Base-by-base conservation (phyloP, 306 rosid species). In the Pyrus betulifolia region DNA sequence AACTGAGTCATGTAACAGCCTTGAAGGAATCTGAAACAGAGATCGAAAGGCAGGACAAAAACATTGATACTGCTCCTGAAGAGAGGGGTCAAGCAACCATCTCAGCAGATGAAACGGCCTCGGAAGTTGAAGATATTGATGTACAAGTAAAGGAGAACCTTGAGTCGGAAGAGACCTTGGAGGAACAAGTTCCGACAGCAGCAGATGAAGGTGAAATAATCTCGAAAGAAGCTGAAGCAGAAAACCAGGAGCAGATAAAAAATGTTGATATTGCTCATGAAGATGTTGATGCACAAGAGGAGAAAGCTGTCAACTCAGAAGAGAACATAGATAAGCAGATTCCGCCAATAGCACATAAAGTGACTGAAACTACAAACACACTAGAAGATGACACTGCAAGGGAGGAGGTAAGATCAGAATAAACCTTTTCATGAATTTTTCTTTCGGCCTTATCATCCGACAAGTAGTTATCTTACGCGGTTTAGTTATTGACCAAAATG, bases 371-470 rank as follows among this genome's bases (percentile, higher is more conserved):
- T n/a, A 7, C 18, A 22, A 72, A 79, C 25, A 46, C 55, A 31
- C 5, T 45, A 72, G 35, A 62, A 6, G 69, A 25, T 17, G 44
- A 60, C 22, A 19, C 27, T 18, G 12, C 21, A 59, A 80, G 31
- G 46, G 70, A 80, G 33, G 51, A 80, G 88, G 87, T 87, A 52
- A 80, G 23, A 49, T 17, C 5, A 17, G 45, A 59, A 49, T 54
- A 22, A 52, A 78, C 15, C 0, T 42, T 22, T 60, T 35, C 2
- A n/a, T 30, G 12, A 35, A 3, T 65, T 67, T 73, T 11, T 33
- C 10, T 38, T 60, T 49, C 7, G 31, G 33, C 13, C 42, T 62
- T 62, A 23, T 33, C 11, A 57, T n/a, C 62, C 4, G 27, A 46
- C 18, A 46, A 46, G 52, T 46, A 42, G 46, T 46, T 5, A 13